Conservation (phyloP, 768 basidiomycete species). For the Tulasnella sp. region DNA sequence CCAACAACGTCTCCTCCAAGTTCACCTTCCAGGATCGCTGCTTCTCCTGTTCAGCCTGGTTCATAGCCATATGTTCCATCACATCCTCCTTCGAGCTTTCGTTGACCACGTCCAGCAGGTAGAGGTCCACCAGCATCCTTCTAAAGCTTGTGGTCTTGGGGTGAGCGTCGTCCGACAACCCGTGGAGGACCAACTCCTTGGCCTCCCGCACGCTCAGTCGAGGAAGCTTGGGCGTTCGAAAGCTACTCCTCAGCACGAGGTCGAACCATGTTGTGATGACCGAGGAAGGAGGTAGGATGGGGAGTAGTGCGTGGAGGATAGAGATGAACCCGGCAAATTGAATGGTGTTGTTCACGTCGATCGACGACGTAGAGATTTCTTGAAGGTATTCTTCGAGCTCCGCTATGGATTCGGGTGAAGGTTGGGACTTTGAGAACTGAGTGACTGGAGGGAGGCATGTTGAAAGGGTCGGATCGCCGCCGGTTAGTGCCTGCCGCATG, state of each 20-base stretch:
- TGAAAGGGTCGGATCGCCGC: background rate
- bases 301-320: conserved; percentile 49
- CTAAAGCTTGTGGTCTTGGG: conserved; percentile 53
- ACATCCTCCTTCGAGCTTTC: conserved; percentile 63
- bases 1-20: conserved; percentile 61
- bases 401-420: conserved; percentile 20
- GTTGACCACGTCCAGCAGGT: conserved; percentile 65
- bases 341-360: conserved; percentile 49
- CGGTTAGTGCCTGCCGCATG: background rate
- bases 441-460: background rate
- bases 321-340: conserved; percentile 59
- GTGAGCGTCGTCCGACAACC: conserved; percentile 36
- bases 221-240: conserved; percentile 61
- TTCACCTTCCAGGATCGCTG: conserved; percentile 63
- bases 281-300: conserved; percentile 50
- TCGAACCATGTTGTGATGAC: conserved; percentile 76
- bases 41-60: conserved; percentile 47
- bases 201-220: conserved; percentile 48
- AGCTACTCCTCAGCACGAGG: conserved; percentile 60
- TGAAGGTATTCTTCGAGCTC: conserved; percentile 60
- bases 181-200: conserved; percentile 57
- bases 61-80: conserved; percentile 60
- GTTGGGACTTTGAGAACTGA: background rate
- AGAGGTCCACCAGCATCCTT: conserved; percentile 57
- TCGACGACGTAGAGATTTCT: conserved; percentile 44